Conservation (phyloP, 2,329 filamentous ascomycete genomes). For the Colletotrichum melonis region DNA sequence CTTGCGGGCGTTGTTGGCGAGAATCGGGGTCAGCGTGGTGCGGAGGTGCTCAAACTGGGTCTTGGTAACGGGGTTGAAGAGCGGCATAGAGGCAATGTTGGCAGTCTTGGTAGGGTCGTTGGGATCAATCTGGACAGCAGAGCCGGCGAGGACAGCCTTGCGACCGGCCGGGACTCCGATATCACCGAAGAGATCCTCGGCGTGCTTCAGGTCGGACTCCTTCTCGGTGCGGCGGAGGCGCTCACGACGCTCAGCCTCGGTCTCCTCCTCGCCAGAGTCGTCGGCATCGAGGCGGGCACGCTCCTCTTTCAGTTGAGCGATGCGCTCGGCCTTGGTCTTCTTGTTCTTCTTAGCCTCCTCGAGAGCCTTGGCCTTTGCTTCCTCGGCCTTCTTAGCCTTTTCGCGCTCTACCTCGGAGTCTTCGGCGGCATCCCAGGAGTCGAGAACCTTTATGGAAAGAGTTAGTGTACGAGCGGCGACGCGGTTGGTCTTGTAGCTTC, state of each 20-base stretch:
- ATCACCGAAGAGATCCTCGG: slow-evolving; percentile 88
- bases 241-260: slow-evolving; percentile 77
- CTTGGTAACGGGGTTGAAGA: slow-evolving; percentile 93
- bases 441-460: slow-evolving; percentile 74
- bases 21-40: slow-evolving; percentile 81
- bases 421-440: slow-evolving; percentile 96
- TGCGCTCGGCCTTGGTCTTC: slow-evolving; percentile 88
- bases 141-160: slow-evolving; percentile 73
- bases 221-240: slow-evolving; percentile 84
- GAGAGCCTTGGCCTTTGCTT: slow-evolving; percentile 89
- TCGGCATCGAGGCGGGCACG: slow-evolving; percentile 63
- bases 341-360: slow-evolving; percentile 90
- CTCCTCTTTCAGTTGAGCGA: slow-evolving; percentile 80
- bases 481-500: slow-evolving; percentile 16
- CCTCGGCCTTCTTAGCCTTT: slow-evolving; percentile 88
- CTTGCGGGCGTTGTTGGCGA: slow-evolving; percentile 83
- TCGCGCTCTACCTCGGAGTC: slow-evolving; percentile 97
- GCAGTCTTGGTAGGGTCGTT: slow-evolving; percentile 82
- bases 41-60: slow-evolving; percentile 85
- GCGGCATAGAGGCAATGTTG: slow-evolving; percentile 80
- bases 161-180: slow-evolving; percentile 75
- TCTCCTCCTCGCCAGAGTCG: slow-evolving; percentile 68
- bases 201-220: slow-evolving; percentile 89
- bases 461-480: slow-evolving; percentile 15
- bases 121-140: slow-evolving; percentile 75